These are phyloP conservation scores for Wickerhamomyces strasburgensis DNA, from an alignment of 805 yeast species.

Conservation along the genomic window DNA sequence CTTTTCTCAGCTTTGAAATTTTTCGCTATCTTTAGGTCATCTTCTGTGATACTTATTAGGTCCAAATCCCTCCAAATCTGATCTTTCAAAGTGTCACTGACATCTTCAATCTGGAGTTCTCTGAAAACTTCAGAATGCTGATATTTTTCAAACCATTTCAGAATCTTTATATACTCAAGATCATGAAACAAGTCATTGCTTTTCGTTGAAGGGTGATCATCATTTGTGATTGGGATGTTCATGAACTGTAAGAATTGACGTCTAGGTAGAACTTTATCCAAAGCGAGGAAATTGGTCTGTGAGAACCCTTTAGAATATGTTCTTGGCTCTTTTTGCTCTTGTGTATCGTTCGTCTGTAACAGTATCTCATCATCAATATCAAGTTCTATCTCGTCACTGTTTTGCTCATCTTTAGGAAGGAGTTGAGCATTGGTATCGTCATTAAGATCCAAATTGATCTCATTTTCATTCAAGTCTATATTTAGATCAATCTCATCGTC, in stretches of 20 bases:
- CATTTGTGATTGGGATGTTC: constrained; percentile 34
- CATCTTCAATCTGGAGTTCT: constrained; percentile 10
- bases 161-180: constrained; percentile 16
- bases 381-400: constrained; percentile 18
- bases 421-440: constrained; percentile 14
- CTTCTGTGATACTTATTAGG: constrained; percentile 2
- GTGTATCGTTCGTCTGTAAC: neutral
- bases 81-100: constrained; percentile 6
- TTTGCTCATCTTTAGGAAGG: constrained; percentile 10
- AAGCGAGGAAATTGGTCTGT: constrained; percentile 58
- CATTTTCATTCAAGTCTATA: constrained; percentile 15
- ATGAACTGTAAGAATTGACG: constrained; percentile 53
- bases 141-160: constrained; percentile 17
- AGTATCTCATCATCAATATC: constrained; percentile 2
- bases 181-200: constrained; percentile 14
- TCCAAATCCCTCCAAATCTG: constrained; percentile 19
- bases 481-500: constrained; percentile 32
- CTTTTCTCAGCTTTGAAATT: constrained; percentile 12
- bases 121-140: constrained; percentile 9
- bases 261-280: constrained; percentile 77
- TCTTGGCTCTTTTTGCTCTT: neutral
- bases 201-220: constrained; percentile 10
- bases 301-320: constrained; percentile 13
- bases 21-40: constrained; percentile 5
- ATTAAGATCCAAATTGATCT: neutral